Base-by-base conservation (phyloP, 2,329 filamentous ascomycete species). In the Davidsoniella virescens region DNA sequence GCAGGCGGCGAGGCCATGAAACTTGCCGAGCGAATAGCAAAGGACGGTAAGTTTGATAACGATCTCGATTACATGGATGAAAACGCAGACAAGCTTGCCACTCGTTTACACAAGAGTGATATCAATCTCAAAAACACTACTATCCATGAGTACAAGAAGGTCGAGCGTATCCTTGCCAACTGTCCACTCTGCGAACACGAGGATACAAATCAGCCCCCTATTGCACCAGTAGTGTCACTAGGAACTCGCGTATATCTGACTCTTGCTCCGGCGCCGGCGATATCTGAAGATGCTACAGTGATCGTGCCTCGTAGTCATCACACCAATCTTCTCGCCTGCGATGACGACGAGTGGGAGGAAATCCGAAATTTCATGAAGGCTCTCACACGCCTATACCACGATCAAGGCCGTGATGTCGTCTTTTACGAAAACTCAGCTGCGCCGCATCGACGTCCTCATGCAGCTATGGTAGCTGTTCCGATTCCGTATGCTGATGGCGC, bases 291-390 rank as follows among this genome's bases (percentile, higher is more conserved):
- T 43, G 83, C 87, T 45, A 85, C 88, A 5, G 81, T 92, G 52
- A 92, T 98, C 54, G 87, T 88, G 2, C 92, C 92, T 5, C 78
- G 92, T 18, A 78, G 87, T 57, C 92, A 98, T 62, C 81, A 82
- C 48, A 79, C 73, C 20, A 98, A 96, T 62, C 76, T 98, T 0
- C 70, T 98, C n/a, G 90, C 95, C 64, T 98, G 92, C 64, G 90
- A 96, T 64, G 90, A 98, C 60, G 92, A 98, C 61, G 92, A 98
- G 63, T 98, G 93, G 93, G 92, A 98, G 62, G 92, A 98, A 65
- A 82, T 98, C 5, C 84, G 92, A 57, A 98, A 98, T 64, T 98
- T 98, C 62, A 96, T 96, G 90, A 98, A 98, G 68, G 84, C 79
- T 52, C 72, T 98, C 17, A 95, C 84, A 4, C 80, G 90, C 42